Evolutionary conservation across 2,329 filamentous ascomycete species (phyloP).

Genomic region (Exophiala xenobiotica): DNA sequence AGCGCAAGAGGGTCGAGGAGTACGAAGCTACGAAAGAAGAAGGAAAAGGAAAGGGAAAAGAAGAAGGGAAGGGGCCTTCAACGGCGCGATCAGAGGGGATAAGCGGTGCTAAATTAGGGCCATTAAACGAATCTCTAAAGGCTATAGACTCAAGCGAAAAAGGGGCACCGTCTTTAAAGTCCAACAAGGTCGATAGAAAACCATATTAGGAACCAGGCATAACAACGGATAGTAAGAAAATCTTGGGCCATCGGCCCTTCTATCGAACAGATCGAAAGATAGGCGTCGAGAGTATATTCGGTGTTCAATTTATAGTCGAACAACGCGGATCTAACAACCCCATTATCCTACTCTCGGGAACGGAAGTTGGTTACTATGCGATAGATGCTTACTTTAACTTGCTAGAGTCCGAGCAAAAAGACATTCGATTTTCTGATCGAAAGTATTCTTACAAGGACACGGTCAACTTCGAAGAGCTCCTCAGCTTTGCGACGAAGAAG

Average conservation of each 20-base stretch:
- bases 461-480: constrained; percentile 3
- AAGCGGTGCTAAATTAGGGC: not conserved
- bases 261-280: constrained; percentile 1
- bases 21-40: not conserved
- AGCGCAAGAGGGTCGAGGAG: constrained; percentile 1
- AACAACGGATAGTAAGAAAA: constrained; percentile 1
- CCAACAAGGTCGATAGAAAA: not conserved
- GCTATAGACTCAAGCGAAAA: not conserved
- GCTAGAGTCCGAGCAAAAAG: not conserved
- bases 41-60: constrained; percentile 4
- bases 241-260: constrained; percentile 1
- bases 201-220: constrained; percentile 2
- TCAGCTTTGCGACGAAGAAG: constrained; percentile 3
- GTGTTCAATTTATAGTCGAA: constrained; percentile 6
- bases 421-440: constrained; percentile 1
- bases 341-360: constrained; percentile 1
- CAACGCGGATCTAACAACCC: not conserved
- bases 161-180: not conserved
- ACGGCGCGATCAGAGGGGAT: not conserved
- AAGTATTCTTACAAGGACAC: not conserved
- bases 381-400: constrained; percentile 1
- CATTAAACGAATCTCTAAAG: not conserved
- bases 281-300: constrained; percentile 1
- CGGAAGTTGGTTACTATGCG: not conserved
- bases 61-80: not conserved